These are phyloP conservation scores for Andrographis paniculata DNA, from an alignment of 305 asterid genomes.

Conservation along the genomic window DNA sequence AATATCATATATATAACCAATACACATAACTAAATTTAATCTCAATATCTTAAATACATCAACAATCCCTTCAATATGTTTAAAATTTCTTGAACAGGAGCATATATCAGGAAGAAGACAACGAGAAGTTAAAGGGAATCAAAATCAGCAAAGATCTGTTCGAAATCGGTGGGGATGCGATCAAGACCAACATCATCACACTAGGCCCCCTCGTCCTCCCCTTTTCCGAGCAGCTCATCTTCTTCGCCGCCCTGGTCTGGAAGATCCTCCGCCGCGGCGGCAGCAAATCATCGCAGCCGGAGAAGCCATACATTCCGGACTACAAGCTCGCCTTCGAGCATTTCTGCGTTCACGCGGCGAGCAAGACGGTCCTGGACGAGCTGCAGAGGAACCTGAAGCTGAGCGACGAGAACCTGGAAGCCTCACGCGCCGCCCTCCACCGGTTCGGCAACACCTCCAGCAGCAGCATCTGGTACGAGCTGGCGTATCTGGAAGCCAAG, in stretches of 20 bases:
- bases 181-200: slow-evolving; percentile 92
- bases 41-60: too few relatives aligned
- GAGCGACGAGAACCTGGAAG: slow-evolving; percentile 65
- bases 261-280: slow-evolving; percentile 34
- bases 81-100: slow-evolving; percentile 34
- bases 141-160: slow-evolving; percentile 68
- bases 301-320: slow-evolving; percentile 84
- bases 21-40: too few relatives aligned
- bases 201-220: slow-evolving; percentile 89
- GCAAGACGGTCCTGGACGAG: slow-evolving; percentile 79
- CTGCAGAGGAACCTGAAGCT: slow-evolving; percentile 80
- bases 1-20: too few relatives aligned
- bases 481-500: slow-evolving; percentile 86
- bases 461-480: slow-evolving; percentile 93
- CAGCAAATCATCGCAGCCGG: slow-evolving; percentile 23
- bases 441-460: slow-evolving; percentile 91
- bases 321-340: slow-evolving; percentile 96
- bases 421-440: slow-evolving; percentile 67
- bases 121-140: slow-evolving; percentile 58
- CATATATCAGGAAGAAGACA: slow-evolving; percentile 76
- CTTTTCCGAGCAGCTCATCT: slow-evolving; percentile 80
- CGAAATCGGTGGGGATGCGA: slow-evolving; percentile 82
- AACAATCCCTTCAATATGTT: too few relatives aligned
- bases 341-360: slow-evolving; percentile 84
- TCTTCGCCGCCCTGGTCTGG: slow-evolving; percentile 65